Evolutionary conservation across 495 filamentous ascomycete genomes (phyloP).

Genomic region (Xylaria intraflava): DNA sequence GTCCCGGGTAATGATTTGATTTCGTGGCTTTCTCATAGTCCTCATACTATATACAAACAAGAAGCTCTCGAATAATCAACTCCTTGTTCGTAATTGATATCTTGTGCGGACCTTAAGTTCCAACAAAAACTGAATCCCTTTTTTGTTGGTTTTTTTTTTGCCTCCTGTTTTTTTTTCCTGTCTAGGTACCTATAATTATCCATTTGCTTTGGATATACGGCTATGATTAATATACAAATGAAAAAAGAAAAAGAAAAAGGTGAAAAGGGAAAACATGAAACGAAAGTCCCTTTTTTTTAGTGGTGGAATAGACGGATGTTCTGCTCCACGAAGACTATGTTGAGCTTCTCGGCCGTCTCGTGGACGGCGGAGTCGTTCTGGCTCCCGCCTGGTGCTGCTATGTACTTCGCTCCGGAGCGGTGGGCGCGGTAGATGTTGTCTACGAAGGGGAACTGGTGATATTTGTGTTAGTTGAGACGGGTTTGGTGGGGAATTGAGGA

Average conservation of each 20-base stretch:
- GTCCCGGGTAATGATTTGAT: neutral
- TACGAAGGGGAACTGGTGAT: conserved; percentile 80
- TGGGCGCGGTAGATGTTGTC: conserved; percentile 92
- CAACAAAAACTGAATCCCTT: too few relatives aligned
- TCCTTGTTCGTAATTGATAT: too few relatives aligned
- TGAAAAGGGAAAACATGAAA: too few relatives aligned
- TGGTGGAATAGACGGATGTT: conserved; percentile 84
- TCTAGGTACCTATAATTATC: too few relatives aligned
- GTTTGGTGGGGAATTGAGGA: neutral
- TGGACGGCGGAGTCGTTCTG: conserved; percentile 88
- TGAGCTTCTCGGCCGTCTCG: conserved; percentile 85
- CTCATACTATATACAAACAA: neutral
- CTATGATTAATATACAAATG: conserved; percentile 4
- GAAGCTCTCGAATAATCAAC: too few relatives aligned
- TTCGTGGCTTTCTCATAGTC: neutral
- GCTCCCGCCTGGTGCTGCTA: conserved; percentile 87
- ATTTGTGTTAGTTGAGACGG: conserved; percentile 7
- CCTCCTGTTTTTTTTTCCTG: too few relatives aligned
- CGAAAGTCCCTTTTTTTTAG: too few relatives aligned
- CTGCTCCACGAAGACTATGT: conserved; percentile 88
- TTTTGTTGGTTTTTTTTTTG: too few relatives aligned
- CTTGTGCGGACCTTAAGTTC: too few relatives aligned
- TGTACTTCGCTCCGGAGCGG: conserved; percentile 87
- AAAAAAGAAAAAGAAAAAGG: too few relatives aligned
- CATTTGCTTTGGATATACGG: too few relatives aligned